These are phyloP conservation scores for Tympanopsis confertula DNA, from an alignment of 2,329 filamentous ascomycete species.

Conservation along the genomic window DNA sequence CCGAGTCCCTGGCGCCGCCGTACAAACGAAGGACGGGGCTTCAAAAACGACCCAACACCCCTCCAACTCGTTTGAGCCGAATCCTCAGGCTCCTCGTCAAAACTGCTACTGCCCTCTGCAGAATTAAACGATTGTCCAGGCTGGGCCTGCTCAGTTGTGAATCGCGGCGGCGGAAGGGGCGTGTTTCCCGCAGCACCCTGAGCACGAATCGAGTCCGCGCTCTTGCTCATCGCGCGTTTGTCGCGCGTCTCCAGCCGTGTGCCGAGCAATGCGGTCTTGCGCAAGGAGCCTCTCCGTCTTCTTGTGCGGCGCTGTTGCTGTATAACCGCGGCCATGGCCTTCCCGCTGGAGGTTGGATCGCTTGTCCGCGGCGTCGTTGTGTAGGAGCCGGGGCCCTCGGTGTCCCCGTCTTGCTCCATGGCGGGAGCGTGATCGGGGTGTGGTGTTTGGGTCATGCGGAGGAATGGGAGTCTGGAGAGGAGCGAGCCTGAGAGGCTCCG, in stretches of 20 bases:
- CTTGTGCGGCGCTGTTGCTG: constrained; percentile 42
- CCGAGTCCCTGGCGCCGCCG: too few species aligned
- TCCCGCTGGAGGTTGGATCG: neutral
- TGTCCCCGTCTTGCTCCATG: neutral
- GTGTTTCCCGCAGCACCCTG: too few species aligned
- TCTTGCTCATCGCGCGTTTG: too few species aligned
- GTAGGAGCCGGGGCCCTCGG: neutral
- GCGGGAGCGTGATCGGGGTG: neutral
- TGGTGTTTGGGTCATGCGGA: neutral
- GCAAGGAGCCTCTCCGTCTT: constrained; percentile 70
- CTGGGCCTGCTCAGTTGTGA: too few species aligned
- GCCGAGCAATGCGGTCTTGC: constrained; percentile 76
- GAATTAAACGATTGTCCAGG: too few species aligned
- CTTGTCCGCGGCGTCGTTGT: neutral
- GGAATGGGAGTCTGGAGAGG: neutral
- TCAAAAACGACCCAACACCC: too few species aligned
- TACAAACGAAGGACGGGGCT: too few species aligned
- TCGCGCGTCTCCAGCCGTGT: constrained; percentile 57
- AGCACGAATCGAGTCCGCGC: too few species aligned
- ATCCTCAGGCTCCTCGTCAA: too few species aligned
- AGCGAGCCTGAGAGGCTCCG: neutral
- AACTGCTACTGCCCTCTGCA: too few species aligned
- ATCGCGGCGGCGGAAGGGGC: too few species aligned
- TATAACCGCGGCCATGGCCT: constrained; percentile 7
- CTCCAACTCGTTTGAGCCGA: too few species aligned